Evolutionary conservation across 208 protist species (phyloP).

Genomic region (Endotrypanum monterogeii): DNA sequence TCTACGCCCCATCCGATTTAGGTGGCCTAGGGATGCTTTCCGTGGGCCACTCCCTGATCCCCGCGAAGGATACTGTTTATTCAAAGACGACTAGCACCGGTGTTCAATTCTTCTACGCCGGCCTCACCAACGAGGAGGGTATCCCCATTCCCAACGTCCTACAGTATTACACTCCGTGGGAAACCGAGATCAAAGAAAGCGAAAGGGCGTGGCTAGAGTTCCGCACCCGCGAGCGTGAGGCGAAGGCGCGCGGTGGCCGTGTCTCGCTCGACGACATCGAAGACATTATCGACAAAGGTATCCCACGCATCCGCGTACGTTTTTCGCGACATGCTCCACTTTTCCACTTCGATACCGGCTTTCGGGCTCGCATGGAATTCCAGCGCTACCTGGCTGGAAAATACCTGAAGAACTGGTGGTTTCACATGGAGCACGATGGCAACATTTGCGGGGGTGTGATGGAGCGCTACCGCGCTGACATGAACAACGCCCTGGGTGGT

Average conservation of each 20-base stretch:
- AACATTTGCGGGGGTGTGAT: slow-evolving; percentile 99
- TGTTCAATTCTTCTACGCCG: slow-evolving; percentile 99
- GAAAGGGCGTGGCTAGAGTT: slow-evolving; percentile 99
- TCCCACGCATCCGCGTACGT: slow-evolving; percentile 99
- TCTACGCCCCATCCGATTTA: slow-evolving; percentile 99
- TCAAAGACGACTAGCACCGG: slow-evolving; percentile 98
- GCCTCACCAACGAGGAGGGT: slow-evolving; percentile 98
- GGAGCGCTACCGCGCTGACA: slow-evolving; percentile 99
- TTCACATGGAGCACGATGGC: slow-evolving; percentile 99
- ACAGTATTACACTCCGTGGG: slow-evolving; percentile 99
- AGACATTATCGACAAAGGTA: slow-evolving; percentile 99
- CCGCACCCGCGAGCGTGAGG: slow-evolving; percentile 97
- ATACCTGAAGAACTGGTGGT: slow-evolving; percentile 99
- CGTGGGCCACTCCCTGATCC: slow-evolving; percentile 99
- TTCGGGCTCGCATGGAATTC: slow-evolving; percentile 98
- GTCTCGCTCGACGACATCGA: slow-evolving; percentile 99
- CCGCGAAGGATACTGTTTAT: slow-evolving; percentile 98
- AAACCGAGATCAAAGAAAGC: slow-evolving; percentile 99
- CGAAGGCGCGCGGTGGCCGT: slow-evolving; percentile 96
- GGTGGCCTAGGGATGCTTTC: slow-evolving; percentile 99
- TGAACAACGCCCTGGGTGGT: slow-evolving; percentile 99
- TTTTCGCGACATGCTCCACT: slow-evolving; percentile 99
- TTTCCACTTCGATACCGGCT: slow-evolving; percentile 99
- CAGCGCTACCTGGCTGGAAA: slow-evolving; percentile 99
- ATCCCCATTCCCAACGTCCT: slow-evolving; percentile 99